Conservation (phyloP, 176 grass and related monocot species). For the Oryza longistaminata region DNA sequence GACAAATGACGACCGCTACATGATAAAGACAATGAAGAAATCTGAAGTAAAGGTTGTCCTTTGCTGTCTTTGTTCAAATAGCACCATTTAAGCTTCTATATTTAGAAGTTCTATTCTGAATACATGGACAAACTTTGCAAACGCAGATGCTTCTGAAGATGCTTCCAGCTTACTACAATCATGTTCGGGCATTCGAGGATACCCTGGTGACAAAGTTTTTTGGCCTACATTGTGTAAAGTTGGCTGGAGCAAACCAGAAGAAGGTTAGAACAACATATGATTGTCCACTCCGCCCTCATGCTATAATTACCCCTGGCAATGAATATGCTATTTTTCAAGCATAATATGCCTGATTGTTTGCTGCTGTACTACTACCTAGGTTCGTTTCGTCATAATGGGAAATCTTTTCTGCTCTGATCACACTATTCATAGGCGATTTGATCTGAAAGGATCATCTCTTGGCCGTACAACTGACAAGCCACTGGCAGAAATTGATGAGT, state of each 20-base stretch:
- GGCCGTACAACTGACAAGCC: slow-evolving; percentile 80
- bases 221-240: slow-evolving; percentile 83
- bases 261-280: slow-evolving; percentile 61
- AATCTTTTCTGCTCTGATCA: slow-evolving; percentile 87
- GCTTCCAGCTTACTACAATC: slow-evolving; percentile 89
- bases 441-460: slow-evolving; percentile 91
- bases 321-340: slow-evolving; percentile 11
- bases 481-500: slow-evolving; percentile 78
- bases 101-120: slow-evolving; percentile 16
- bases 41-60: slow-evolving; percentile 74
- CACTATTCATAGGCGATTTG: slow-evolving; percentile 85
- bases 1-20: slow-evolving; percentile 80
- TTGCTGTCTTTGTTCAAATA: slow-evolving; percentile 25
- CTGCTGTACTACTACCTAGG: slow-evolving; percentile 47
- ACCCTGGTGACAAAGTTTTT: slow-evolving; percentile 91
- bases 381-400: slow-evolving; percentile 97
- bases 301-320: not conserved
- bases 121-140: slow-evolving; percentile 16
- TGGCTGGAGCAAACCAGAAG: slow-evolving; percentile 71
- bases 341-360: slow-evolving; percentile 36
- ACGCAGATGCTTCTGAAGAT: slow-evolving; percentile 84
- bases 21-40: slow-evolving; percentile 99
- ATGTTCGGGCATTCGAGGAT: slow-evolving; percentile 74
- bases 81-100: slow-evolving; percentile 1
- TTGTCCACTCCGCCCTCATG: not conserved